Percentiles rank a stretch among this genome's conserved stretches.
Evolutionary conservation across 2,329 filamentous ascomycete genomes (phyloP).

Genomic region (Curvularia hawaiiensis): DNA sequence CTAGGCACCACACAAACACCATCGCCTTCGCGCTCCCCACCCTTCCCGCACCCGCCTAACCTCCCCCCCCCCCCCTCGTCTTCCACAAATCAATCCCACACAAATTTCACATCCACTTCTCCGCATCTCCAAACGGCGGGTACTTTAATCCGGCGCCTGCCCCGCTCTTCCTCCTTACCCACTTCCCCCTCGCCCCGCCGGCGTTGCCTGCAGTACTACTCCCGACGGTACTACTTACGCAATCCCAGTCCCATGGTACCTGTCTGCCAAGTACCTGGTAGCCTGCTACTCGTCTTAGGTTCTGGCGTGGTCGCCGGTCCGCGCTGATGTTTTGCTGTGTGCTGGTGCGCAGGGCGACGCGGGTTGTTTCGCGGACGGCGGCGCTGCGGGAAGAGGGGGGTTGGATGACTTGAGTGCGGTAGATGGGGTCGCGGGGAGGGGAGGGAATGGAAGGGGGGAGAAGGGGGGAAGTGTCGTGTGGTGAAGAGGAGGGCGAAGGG

Average conservation of each 20-base stretch:
- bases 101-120: conserved; percentile 28
- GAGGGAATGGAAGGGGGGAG: background rate
- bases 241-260: conserved; percentile 45
- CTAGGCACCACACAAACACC: background rate
- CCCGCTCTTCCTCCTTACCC: conserved; percentile 11
- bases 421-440: conserved; percentile 28
- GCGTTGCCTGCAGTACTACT: conserved; percentile 15
- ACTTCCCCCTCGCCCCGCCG: conserved; percentile 11
- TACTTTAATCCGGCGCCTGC: conserved; percentile 22
- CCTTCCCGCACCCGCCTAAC: background rate
- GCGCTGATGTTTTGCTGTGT: background rate
- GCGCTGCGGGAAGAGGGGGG: conserved; percentile 8
- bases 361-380: conserved; percentile 33
- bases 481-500: background rate
- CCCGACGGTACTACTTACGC: conserved; percentile 36
- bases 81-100: background rate
- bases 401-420: conserved; percentile 39
- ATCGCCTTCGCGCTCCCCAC: background rate
- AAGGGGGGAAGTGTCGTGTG: background rate
- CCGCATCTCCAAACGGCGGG: conserved; percentile 36
- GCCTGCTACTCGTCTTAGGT: conserved; percentile 36
- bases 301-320: conserved; percentile 17
- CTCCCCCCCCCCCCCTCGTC: no score
- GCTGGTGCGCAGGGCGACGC: conserved; percentile 29
- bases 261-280: conserved; percentile 38